A percentile compares a stretch with the other conserved stretches of the same genome.
These are phyloP conservation scores for Medicago ruthenica DNA, from an alignment of 306 rosid species.

Conservation along the genomic window DNA sequence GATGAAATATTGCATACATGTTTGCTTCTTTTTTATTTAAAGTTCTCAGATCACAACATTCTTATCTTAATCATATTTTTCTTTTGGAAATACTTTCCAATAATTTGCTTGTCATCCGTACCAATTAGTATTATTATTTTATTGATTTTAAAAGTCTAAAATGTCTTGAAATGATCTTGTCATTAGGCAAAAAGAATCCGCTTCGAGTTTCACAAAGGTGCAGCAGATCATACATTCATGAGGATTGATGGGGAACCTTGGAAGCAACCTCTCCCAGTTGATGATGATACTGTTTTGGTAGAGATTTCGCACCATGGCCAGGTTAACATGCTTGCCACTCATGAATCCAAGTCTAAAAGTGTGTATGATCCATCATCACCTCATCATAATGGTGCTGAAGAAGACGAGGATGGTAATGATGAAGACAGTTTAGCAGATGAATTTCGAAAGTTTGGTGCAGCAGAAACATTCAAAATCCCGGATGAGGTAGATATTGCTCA, in stretches of 20 bases:
- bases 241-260: conserved; percentile 99
- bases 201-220: conserved; percentile 85
- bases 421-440: conserved; percentile 67
- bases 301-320: conserved; percentile 92
- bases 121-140: background rate
- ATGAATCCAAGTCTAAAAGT: conserved; percentile 66
- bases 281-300: conserved; percentile 77
- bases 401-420: conserved; percentile 52
- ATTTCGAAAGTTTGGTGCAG: conserved; percentile 92
- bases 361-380: conserved; percentile 56
- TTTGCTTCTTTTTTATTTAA: conserved; percentile 1
- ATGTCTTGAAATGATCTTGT: conserved; percentile 36
- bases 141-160: conserved; percentile 19
- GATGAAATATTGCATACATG: conserved; percentile 7
- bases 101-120: background rate
- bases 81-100: conserved; percentile 4
- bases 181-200: conserved; percentile 74
- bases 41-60: conserved; percentile 9
- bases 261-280: conserved; percentile 92
- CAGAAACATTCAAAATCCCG: conserved; percentile 83
- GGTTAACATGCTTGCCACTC: conserved; percentile 91
- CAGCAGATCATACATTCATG: conserved; percentile 77
- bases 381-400: conserved; percentile 49
- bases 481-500: conserved; percentile 75
- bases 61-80: conserved; percentile 20